These are phyloP conservation scores for Hypoxylon sp. DNA, from an alignment of 2,329 filamentous ascomycete species.

Conservation along the genomic window DNA sequence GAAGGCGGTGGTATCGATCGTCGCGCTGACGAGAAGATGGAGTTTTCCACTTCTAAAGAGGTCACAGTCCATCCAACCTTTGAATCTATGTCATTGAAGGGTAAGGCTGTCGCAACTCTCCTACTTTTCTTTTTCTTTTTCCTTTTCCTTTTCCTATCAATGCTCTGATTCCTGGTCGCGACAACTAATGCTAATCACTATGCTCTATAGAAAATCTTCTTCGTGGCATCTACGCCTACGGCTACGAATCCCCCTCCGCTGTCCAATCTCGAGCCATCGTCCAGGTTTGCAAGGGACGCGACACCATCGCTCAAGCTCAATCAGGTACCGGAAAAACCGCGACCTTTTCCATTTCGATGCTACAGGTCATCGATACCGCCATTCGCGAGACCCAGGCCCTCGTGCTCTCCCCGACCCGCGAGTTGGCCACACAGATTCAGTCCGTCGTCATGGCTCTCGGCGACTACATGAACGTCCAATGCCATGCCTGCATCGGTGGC, in stretches of 20 bases:
- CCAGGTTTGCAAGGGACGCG: slow-evolving; percentile 98
- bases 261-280: slow-evolving; percentile 98
- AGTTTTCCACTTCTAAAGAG: slow-evolving; percentile 98
- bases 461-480: slow-evolving; percentile 99
- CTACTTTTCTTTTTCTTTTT: neutral
- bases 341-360: slow-evolving; percentile 95
- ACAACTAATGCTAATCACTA: slow-evolving; percentile 17
- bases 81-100: slow-evolving; percentile 95
- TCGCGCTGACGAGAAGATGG: slow-evolving; percentile 95
- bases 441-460: slow-evolving; percentile 99
- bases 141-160: neutral
- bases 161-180: neutral
- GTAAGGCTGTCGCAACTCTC: slow-evolving; percentile 53
- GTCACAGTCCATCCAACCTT: slow-evolving; percentile 95
- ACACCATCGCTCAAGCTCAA: slow-evolving; percentile 98
- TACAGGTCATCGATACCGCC: slow-evolving; percentile 94
- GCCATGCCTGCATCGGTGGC: slow-evolving; percentile 97
- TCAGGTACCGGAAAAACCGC: slow-evolving; percentile 97
- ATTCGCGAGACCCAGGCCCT: slow-evolving; percentile 94
- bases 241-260: slow-evolving; percentile 97
- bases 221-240: slow-evolving; percentile 97
- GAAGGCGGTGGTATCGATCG: slow-evolving; percentile 84
- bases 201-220: slow-evolving; percentile 89
- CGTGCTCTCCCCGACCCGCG: slow-evolving; percentile 93
- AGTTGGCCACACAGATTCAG: slow-evolving; percentile 98